Evolutionary conservation across 768 basidiomycete species (phyloP).

Genomic region (Fomitopsis serialis): DNA sequence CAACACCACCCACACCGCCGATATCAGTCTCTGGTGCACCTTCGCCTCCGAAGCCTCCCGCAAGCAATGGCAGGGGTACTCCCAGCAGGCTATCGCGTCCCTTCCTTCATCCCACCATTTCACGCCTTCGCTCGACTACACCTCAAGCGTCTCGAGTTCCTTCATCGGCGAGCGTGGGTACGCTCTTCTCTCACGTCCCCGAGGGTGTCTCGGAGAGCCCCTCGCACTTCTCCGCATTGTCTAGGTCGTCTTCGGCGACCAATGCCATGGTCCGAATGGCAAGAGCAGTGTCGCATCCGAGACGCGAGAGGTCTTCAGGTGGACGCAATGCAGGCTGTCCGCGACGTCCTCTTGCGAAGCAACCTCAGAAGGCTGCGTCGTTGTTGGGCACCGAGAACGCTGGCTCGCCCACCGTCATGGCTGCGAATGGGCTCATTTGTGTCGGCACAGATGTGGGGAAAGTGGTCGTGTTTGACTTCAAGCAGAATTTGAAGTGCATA

Average conservation of each 20-base stretch:
- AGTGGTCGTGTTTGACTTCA: conserved; percentile 84
- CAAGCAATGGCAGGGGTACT: neutral
- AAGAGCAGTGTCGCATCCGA: neutral
- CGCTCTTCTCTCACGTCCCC: conserved; percentile 38
- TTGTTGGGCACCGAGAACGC: conserved; percentile 52
- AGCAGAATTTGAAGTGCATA: conserved; percentile 74
- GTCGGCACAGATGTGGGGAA: conserved; percentile 80
- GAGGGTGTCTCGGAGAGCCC: conserved; percentile 47
- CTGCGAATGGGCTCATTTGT: conserved; percentile 85
- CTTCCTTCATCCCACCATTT: conserved; percentile 70
- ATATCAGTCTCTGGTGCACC: conserved; percentile 22
- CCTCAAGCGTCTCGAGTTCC: conserved; percentile 40
- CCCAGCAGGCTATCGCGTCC: conserved; percentile 40
- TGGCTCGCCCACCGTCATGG: conserved; percentile 74
- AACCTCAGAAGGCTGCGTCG: conserved; percentile 53
- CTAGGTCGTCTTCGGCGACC: conserved; percentile 59
- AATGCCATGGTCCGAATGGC: conserved; percentile 26
- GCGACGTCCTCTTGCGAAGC: conserved; percentile 49
- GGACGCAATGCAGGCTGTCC: conserved; percentile 65
- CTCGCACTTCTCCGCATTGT: conserved; percentile 68
- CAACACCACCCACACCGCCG: conserved; percentile 7
- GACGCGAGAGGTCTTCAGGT: conserved; percentile 61
- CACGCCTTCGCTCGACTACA: conserved; percentile 69
- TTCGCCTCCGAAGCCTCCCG: conserved; percentile 22
- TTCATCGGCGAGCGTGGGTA: conserved; percentile 38